Evolutionary conservation across 2,329 filamentous ascomycete genomes (phyloP).

Genomic region (Penicillium sp.): DNA sequence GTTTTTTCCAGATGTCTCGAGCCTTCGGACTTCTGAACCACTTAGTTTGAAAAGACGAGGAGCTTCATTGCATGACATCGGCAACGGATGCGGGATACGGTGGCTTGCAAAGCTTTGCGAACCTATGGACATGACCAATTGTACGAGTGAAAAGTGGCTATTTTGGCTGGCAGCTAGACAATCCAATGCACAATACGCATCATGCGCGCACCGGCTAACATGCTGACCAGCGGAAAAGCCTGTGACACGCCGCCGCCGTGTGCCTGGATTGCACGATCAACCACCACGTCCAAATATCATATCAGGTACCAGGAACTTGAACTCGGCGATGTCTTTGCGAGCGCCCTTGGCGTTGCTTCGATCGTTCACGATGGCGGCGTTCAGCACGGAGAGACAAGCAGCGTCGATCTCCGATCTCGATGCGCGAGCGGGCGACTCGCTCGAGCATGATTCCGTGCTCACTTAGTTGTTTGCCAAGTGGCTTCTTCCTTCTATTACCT

Average conservation of each 20-base stretch:
- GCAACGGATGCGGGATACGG: no score
- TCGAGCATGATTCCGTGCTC: conserved; percentile 94
- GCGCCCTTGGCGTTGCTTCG: conserved; percentile 84
- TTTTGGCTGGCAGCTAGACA: no score
- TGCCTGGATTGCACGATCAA: conserved; percentile 92
- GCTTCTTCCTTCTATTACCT: no score
- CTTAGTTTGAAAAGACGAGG: no score
- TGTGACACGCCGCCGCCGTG: conserved; percentile 90
- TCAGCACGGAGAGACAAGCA: conserved; percentile 85
- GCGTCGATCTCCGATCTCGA: conserved; percentile 79
- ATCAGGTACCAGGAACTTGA: conserved; percentile 89
- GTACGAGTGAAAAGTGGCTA: no score
- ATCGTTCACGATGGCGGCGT: conserved; percentile 95
- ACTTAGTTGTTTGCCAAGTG: conserved; percentile 84
- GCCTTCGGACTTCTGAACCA: no score
- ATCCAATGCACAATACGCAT: conserved; percentile 82
- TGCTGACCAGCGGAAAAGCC: conserved; percentile 85
- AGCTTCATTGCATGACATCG: no score
- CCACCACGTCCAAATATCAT: conserved; percentile 74
- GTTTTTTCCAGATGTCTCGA: no score
- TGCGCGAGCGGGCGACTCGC: conserved; percentile 87
- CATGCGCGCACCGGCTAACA: conserved; percentile 81
- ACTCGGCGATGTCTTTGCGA: conserved; percentile 90
- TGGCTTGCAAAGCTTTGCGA: no score
- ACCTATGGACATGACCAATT: no score